A percentile compares a stretch with the other conserved stretches of the same genome.
These are phyloP conservation scores for Fusarium goolgardi DNA, from an alignment of 2,329 filamentous ascomycete species.

Conservation along the genomic window DNA sequence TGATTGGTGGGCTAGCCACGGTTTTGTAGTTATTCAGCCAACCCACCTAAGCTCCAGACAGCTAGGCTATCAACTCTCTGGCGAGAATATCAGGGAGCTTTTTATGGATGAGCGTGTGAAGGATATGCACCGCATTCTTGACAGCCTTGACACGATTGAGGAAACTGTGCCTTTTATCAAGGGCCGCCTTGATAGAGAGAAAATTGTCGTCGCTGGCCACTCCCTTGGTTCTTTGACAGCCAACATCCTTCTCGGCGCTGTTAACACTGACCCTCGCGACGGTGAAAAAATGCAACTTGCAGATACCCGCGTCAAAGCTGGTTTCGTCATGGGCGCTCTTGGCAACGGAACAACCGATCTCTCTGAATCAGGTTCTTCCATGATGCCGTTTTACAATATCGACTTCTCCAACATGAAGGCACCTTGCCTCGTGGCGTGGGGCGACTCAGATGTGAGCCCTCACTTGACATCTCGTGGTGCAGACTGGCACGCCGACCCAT, in stretches of 20 bases:
- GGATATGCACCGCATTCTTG: slow-evolving; percentile 43
- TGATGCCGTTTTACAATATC: slow-evolving; percentile 39
- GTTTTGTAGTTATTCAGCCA: slow-evolving; percentile 47
- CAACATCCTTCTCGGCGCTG: slow-evolving; percentile 34
- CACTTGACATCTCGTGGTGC: slow-evolving; percentile 40
- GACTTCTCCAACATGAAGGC: slow-evolving; percentile 41
- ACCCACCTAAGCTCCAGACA: slow-evolving; percentile 44
- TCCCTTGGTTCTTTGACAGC: slow-evolving; percentile 43
- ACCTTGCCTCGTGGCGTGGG: slow-evolving; percentile 42
- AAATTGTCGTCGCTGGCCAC: slow-evolving; percentile 43
- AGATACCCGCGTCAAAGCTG: slow-evolving; percentile 44
- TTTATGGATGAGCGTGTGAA: slow-evolving; percentile 40
- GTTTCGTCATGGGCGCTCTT: slow-evolving; percentile 41
- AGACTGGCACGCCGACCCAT: slow-evolving; percentile 45
- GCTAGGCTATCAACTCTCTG: slow-evolving; percentile 8
- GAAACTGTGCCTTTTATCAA: slow-evolving; percentile 38
- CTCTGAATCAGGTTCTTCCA: slow-evolving; percentile 13
- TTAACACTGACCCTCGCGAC: slow-evolving; percentile 41
- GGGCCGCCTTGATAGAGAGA: slow-evolving; percentile 40
- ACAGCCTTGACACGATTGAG: slow-evolving; percentile 43
- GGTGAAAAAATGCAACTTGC: slow-evolving; percentile 20
- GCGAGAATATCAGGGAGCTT: slow-evolving; percentile 29
- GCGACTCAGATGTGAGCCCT: slow-evolving; percentile 39
- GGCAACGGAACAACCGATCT: slow-evolving; percentile 34
- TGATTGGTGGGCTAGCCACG: slow-evolving; percentile 46